phyloP scores from a whole-genome alignment of 108 stramenopile genomes.

The Chaetoceros tenuissimus region DNA sequence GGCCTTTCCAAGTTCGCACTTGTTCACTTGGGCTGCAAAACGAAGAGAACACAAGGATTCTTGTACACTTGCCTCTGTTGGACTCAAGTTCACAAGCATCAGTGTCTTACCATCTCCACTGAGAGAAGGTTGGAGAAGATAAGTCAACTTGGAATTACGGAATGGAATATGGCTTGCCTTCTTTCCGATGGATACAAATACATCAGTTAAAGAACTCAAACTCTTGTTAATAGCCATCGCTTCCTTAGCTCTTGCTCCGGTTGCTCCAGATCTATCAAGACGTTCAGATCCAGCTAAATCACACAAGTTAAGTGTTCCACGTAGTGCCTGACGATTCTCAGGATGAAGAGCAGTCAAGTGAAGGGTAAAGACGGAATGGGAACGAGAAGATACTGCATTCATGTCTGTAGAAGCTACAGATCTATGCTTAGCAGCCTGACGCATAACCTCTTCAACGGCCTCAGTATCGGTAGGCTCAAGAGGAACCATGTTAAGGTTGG shows the following conservation, averaged over 20 bases:
- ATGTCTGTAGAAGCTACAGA: slow-evolving; percentile 52
- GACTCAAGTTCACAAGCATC: slow-evolving; percentile 88
- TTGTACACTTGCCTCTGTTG: slow-evolving; percentile 49
- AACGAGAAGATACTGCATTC: slow-evolving; percentile 62
- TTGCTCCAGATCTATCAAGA: slow-evolving; percentile 37
- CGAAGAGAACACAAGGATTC: slow-evolving; percentile 83
- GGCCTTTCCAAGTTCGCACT: slow-evolving; percentile 37
- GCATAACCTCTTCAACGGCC: slow-evolving; percentile 24
- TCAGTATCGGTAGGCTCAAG: slow-evolving; percentile 14
- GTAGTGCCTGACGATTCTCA: slow-evolving; percentile 20
- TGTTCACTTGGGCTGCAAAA: slow-evolving; percentile 60
- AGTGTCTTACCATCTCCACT: slow-evolving; percentile 86
- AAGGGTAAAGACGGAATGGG: slow-evolving; percentile 72
- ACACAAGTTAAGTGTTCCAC: slow-evolving; percentile 57
- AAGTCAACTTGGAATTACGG: slow-evolving; percentile 89
- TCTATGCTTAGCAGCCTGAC: slow-evolving; percentile 39
- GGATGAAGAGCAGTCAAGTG: slow-evolving; percentile 38
- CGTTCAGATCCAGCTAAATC: slow-evolving; percentile 78
- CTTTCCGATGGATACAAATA: slow-evolving; percentile 32
- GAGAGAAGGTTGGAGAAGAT: slow-evolving; percentile 80
- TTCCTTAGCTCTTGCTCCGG: slow-evolving; percentile 44
- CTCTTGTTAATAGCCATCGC: slow-evolving; percentile 69
- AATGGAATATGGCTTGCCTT: slow-evolving; percentile 43
- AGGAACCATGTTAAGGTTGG: slow-evolving; percentile 15
- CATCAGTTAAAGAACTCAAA: slow-evolving; percentile 62